phyloP scores from a whole-genome alignment of 352 stramenopile species.

The Phytopythium mirpurense region DNA sequence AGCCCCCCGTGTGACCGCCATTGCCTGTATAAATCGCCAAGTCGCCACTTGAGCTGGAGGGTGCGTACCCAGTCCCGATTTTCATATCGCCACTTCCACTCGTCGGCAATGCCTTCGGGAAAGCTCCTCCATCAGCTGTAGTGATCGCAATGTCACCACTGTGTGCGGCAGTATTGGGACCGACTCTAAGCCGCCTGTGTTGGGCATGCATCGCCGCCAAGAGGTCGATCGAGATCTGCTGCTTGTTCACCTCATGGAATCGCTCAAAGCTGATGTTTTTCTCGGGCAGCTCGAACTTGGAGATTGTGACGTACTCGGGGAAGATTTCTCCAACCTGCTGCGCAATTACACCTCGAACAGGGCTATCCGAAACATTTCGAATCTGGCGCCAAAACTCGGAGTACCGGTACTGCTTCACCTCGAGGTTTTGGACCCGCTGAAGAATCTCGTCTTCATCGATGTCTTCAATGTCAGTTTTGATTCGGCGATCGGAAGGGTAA shows the following conservation, averaged over 20 bases:
- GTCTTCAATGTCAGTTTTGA: conserved; percentile 90
- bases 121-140: conserved; percentile 36
- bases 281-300: conserved; percentile 81
- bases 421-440: conserved; percentile 81
- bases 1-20: conserved; percentile 17
- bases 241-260: conserved; percentile 95
- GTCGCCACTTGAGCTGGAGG: conserved; percentile 22
- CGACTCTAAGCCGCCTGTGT: conserved; percentile 58
- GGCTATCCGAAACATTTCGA: conserved; percentile 62
- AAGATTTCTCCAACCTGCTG: conserved; percentile 90
- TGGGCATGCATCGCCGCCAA: conserved; percentile 87
- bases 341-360: conserved; percentile 90
- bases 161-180: conserved; percentile 29
- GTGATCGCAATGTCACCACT: conserved; percentile 44
- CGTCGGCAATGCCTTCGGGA: conserved; percentile 23
- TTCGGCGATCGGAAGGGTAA: conserved; percentile 87
- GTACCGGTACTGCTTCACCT: conserved; percentile 90
- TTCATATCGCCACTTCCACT: conserved; percentile 26
- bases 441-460: conserved; percentile 89
- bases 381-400: conserved; percentile 88
- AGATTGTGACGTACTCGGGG: conserved; percentile 89
- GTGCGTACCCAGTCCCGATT: conserved; percentile 32
- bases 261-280: conserved; percentile 86
- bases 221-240: conserved; percentile 88
- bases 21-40: conserved; percentile 26